These are phyloP conservation scores for Sphagnum fallax DNA, from an alignment of 228 moss, liverwort and hornwort species.

Conservation along the genomic window DNA sequence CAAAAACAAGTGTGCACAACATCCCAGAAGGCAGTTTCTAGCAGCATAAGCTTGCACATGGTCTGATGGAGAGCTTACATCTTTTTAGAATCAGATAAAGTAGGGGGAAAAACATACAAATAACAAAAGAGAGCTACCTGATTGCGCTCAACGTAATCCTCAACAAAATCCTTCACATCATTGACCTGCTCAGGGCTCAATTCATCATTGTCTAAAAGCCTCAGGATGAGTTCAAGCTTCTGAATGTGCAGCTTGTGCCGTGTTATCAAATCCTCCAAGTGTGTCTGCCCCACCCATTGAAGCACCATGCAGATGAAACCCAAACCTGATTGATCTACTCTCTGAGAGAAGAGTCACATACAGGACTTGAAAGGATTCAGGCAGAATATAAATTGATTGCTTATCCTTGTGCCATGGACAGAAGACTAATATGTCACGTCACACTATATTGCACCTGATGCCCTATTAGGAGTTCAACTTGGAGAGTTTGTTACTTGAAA, in stretches of 20 bases:
- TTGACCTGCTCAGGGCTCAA: conserved; percentile 84
- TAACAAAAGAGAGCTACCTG: conserved; percentile 43
- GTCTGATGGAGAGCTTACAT: neutral
- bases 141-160: conserved; percentile 97
- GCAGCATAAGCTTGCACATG: neutral
- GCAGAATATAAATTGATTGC: too few species aligned
- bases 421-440: too few species aligned
- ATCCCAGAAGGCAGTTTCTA: neutral
- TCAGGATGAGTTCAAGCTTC: conserved; percentile 81
- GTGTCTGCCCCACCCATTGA: conserved; percentile 32
- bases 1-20: neutral
- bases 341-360: neutral
- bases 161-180: conserved; percentile 83
- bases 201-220: conserved; percentile 95
- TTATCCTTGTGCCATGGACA: too few species aligned
- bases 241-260: conserved; percentile 82
- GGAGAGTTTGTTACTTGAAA: too few species aligned
- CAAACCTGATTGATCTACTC: too few species aligned
- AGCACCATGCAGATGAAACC: neutral
- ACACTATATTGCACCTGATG: too few species aligned
- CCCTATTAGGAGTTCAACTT: too few species aligned
- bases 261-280: conserved; percentile 83
- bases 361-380: neutral
- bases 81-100: neutral
- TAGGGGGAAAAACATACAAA: neutral